Percentiles rank a stretch among this genome's conserved stretches.
Evolutionary conservation across 768 basidiomycete species (phyloP).

Genomic region (Pleurotus ostreatus): DNA sequence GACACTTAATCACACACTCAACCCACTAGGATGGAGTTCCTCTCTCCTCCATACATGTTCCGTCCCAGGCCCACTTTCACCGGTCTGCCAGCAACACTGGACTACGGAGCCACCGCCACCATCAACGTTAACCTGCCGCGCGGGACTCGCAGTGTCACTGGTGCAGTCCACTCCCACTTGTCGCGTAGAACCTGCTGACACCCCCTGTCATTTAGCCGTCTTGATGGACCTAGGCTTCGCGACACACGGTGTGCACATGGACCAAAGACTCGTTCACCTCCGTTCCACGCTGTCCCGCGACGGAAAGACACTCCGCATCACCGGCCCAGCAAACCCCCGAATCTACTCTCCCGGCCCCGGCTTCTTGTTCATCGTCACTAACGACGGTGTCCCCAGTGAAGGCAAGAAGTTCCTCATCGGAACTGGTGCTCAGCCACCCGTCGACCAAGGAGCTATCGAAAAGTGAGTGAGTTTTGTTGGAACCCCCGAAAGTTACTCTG

Average conservation of each 20-base stretch:
- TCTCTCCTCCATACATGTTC: constrained; percentile 39
- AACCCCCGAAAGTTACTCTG: not conserved
- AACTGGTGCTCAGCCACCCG: constrained; percentile 31
- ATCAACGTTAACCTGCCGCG: constrained; percentile 29
- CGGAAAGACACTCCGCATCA: constrained; percentile 27
- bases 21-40: constrained; percentile 30
- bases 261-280: constrained; percentile 33
- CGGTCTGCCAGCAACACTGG: constrained; percentile 30
- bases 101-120: constrained; percentile 31
- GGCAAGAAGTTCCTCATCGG: constrained; percentile 31
- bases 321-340: constrained; percentile 30
- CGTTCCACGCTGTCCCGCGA: constrained; percentile 26
- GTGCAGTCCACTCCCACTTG: constrained; percentile 10
- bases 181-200: not conserved
- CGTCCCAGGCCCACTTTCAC: constrained; percentile 27
- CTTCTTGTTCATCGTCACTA: constrained; percentile 28
- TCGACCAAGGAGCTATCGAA: constrained; percentile 13
- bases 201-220: constrained; percentile 23
- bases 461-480: not conserved
- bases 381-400: constrained; percentile 28
- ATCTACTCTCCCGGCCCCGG: constrained; percentile 39
- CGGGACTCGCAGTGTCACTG: constrained; percentile 21
- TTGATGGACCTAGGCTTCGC: constrained; percentile 41
- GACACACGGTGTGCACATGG: constrained; percentile 37
- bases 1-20: not conserved